Evolutionary conservation across 2,329 filamentous ascomycete genomes (phyloP).

Genomic region (Cryphonectria radicalis): DNA sequence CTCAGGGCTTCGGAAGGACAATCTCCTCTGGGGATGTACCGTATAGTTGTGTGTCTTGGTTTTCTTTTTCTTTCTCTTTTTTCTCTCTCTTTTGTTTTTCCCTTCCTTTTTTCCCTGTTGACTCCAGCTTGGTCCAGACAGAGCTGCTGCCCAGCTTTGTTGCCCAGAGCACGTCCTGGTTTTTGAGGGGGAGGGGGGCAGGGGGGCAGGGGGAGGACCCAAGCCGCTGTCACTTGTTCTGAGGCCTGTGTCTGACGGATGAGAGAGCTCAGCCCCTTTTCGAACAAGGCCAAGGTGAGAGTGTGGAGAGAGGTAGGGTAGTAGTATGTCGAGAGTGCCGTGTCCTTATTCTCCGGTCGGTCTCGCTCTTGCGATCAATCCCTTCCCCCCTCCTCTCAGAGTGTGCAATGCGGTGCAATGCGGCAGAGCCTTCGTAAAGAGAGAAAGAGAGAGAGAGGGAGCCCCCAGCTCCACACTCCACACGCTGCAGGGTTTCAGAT

Average conservation of each 20-base stretch:
- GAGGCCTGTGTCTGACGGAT: background rate
- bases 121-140: background rate
- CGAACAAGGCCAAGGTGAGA: background rate
- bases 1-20: background rate
- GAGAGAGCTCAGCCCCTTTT: constrained; percentile 10
- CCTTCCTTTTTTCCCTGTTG: background rate
- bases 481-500: background rate
- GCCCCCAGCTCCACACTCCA: background rate
- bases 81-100: too few relatives aligned
- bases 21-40: background rate
- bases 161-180: background rate
- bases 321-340: background rate
- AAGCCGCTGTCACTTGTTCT: background rate
- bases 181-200: too few relatives aligned
- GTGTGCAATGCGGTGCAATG: background rate
- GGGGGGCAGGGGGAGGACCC: too few relatives aligned
- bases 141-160: constrained; percentile 2
- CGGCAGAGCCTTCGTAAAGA: constrained; percentile 1
- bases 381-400: background rate
- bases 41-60: background rate
- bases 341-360: background rate
- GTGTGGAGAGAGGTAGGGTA: background rate
- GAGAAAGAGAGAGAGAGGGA: background rate
- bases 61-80: background rate
- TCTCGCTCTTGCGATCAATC: background rate